phyloP scores from a whole-genome alignment of 441 rosid genomes.

The Adansonia gregorii region DNA sequence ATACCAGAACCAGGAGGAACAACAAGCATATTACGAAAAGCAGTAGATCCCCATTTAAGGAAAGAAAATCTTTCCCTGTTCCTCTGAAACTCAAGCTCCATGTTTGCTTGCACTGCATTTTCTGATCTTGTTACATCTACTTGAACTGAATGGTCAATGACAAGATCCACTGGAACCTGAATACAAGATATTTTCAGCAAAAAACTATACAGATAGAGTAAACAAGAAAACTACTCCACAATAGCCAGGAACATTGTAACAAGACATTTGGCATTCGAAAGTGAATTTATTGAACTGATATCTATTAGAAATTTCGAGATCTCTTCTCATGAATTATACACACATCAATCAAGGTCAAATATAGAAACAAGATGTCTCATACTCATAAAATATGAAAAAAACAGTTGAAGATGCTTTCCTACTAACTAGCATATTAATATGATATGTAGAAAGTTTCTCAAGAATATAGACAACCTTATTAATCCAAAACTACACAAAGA shows the following conservation, averaged over 20 bases:
- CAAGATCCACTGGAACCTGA: conserved; percentile 99
- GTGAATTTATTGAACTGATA: not conserved
- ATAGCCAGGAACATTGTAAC: not conserved
- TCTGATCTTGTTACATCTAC: conserved; percentile 95
- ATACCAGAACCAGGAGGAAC: conserved; percentile 99
- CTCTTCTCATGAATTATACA: not conserved
- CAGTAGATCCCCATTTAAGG: conserved; percentile 96
- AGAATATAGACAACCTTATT: not conserved
- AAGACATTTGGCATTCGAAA: conserved; percentile 11
- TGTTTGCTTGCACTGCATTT: conserved; percentile 94
- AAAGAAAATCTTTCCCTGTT: conserved; percentile 98
- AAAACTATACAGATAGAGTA: conserved; percentile 12
- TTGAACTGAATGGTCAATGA: conserved; percentile 97
- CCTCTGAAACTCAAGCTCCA: conserved; percentile 95
- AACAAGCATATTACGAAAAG: conserved; percentile 95
- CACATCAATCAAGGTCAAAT: not conserved
- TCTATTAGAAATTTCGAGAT: not conserved
- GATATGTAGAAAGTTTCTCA: conserved; percentile 5
- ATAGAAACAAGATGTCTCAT: conserved; percentile 2
- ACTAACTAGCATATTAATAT: not conserved
- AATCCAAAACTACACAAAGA: not conserved
- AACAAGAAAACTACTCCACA: conserved; percentile 3
- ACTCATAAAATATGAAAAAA: not conserved
- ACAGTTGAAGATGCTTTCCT: conserved; percentile 3
- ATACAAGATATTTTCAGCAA: conserved; percentile 22